A percentile compares a stretch with the other conserved stretches of the same genome.
phyloP scores from a whole-genome alignment of 2,329 filamentous ascomycete genomes.

The Calonectria pseudoreteaudii region DNA sequence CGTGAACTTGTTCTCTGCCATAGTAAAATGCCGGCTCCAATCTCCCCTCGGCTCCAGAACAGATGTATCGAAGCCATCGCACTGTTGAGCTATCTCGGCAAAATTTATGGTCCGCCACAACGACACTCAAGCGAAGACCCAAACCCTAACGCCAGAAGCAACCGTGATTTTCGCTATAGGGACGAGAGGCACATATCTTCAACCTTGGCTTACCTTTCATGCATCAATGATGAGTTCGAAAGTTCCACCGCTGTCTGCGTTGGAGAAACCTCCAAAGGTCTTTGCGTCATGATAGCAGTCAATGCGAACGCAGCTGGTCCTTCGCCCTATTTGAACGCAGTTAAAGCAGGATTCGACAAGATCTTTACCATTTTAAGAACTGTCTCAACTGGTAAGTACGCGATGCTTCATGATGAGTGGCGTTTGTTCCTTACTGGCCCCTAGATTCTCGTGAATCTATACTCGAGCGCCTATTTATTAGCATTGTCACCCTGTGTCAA shows the following conservation, averaged over 20 bases:
- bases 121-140: not conserved
- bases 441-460: constrained; percentile 7
- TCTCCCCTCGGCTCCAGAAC: not conserved
- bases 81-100: constrained; percentile 28
- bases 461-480: not conserved
- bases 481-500: constrained; percentile 28
- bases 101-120: constrained; percentile 8
- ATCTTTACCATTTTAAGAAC: constrained; percentile 26
- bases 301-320: constrained; percentile 23
- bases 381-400: constrained; percentile 2
- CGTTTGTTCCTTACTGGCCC: not conserved
- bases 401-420: no score
- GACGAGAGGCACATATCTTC: constrained; percentile 32
- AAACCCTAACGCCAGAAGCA: not conserved
- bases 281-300: constrained; percentile 34
- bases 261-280: constrained; percentile 12
- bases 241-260: constrained; percentile 36
- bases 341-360: constrained; percentile 30
- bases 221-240: constrained; percentile 19
- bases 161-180: constrained; percentile 14
- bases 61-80: constrained; percentile 30
- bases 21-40: not conserved
- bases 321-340: constrained; percentile 25
- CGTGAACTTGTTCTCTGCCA: not conserved
- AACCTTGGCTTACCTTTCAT: constrained; percentile 35